These are phyloP conservation scores for Leccinum longicurvipes DNA, from an alignment of 768 basidiomycete species.

Conservation along the genomic window DNA sequence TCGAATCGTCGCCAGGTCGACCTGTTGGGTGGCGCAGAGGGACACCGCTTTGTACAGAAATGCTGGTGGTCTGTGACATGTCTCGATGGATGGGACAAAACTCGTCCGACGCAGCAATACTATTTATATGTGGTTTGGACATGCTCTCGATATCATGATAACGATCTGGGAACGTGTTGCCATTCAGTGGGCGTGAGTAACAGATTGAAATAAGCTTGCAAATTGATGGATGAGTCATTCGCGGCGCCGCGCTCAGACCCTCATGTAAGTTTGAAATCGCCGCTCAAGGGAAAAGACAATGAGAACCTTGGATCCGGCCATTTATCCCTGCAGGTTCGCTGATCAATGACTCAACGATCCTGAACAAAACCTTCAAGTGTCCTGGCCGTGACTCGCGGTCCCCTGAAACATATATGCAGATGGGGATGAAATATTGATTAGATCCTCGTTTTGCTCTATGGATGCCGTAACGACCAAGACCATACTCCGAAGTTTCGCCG, in stretches of 20 bases:
- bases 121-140: not conserved
- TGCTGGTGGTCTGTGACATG: constrained; percentile 13
- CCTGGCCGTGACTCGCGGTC: not conserved
- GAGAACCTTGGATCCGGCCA: too few species aligned
- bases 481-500: not conserved
- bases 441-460: not conserved
- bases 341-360: not conserved
- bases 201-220: too few species aligned
- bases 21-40: constrained; percentile 7
- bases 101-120: too few species aligned
- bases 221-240: not conserved
- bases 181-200: not conserved
- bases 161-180: not conserved
- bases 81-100: not conserved
- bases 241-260: too few species aligned
- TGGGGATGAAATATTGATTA: not conserved
- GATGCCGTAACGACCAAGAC: not conserved
- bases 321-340: too few species aligned
- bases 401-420: not conserved
- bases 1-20: constrained; percentile 1
- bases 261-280: too few species aligned
- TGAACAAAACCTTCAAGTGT: not conserved
- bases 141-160: not conserved
- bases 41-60: constrained; percentile 1
- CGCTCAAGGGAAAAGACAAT: too few species aligned